phyloP scores from a whole-genome alignment of 768 basidiomycete species.

The Boletus vinaceobasis region DNA sequence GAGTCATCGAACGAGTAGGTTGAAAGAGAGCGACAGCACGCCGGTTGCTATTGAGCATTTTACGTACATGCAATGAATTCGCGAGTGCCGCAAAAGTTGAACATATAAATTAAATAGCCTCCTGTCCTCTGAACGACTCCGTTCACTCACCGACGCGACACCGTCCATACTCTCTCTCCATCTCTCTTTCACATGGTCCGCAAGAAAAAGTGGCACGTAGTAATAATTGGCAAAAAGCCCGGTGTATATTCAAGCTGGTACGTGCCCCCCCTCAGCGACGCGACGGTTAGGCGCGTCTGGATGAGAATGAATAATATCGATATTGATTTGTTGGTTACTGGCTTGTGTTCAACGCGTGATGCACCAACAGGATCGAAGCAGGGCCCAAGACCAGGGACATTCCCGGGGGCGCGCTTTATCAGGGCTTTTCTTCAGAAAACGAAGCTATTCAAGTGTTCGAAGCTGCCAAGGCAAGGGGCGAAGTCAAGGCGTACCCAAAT shows the following conservation, averaged over 20 bases:
- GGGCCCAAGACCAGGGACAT: slow-evolving; percentile 42
- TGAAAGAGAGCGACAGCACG: too few relatives aligned
- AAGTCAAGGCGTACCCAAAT: slow-evolving; percentile 20
- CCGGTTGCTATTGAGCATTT: background rate
- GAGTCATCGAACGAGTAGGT: too few relatives aligned
- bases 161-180: background rate
- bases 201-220: slow-evolving; percentile 28
- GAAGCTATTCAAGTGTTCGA: slow-evolving; percentile 38
- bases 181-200: slow-evolving; percentile 9
- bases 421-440: slow-evolving; percentile 41
- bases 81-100: slow-evolving; percentile 14
- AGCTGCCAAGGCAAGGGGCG: slow-evolving; percentile 28
- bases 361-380: slow-evolving; percentile 42
- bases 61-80: slow-evolving; percentile 15
- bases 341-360: background rate
- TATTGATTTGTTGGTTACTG: slow-evolving; percentile 23
- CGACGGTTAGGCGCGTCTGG: slow-evolving; percentile 6
- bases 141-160: slow-evolving; percentile 1
- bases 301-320: slow-evolving; percentile 27
- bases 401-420: slow-evolving; percentile 38
- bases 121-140: slow-evolving; percentile 21
- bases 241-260: slow-evolving; percentile 31
- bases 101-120: slow-evolving; percentile 19
- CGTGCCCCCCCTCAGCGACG: slow-evolving; percentile 8
- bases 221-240: slow-evolving; percentile 25